phyloP scores from a whole-genome alignment of 75 land plant genomes.

The Pinus taeda region DNA sequence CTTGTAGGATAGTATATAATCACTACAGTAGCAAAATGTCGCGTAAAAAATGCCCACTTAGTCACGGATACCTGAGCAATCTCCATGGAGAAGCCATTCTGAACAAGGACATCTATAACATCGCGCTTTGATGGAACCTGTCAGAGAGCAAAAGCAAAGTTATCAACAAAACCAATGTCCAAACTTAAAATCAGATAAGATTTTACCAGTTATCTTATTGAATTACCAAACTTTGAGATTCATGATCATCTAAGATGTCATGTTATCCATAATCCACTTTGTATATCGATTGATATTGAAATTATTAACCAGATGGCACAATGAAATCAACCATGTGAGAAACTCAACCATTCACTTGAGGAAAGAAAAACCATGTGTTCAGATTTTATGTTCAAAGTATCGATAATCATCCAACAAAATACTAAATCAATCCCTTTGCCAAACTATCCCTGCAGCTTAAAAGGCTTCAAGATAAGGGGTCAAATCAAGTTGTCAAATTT shows the following conservation, averaged over 20 bases:
- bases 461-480: background rate
- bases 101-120: slow-evolving; percentile 54
- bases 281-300: background rate
- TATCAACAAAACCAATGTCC: background rate
- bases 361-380: background rate
- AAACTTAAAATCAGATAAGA: background rate
- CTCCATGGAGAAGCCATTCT: slow-evolving; percentile 77
- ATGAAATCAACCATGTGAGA: background rate
- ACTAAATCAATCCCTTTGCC: background rate
- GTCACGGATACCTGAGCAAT: slow-evolving; percentile 73
- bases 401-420: background rate
- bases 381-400: background rate
- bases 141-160: slow-evolving; percentile 4
- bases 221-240: background rate
- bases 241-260: background rate
- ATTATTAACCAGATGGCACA: background rate
- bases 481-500: slow-evolving; percentile 3
- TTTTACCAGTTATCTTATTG: background rate
- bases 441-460: background rate
- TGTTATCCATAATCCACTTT: background rate
- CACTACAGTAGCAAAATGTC: background rate
- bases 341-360: background rate
- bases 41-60: background rate
- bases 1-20: background rate
- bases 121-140: slow-evolving; percentile 75